Evolutionary conservation across 352 stramenopile genomes (phyloP).

Genomic region (Nothophytophthora sp.): DNA sequence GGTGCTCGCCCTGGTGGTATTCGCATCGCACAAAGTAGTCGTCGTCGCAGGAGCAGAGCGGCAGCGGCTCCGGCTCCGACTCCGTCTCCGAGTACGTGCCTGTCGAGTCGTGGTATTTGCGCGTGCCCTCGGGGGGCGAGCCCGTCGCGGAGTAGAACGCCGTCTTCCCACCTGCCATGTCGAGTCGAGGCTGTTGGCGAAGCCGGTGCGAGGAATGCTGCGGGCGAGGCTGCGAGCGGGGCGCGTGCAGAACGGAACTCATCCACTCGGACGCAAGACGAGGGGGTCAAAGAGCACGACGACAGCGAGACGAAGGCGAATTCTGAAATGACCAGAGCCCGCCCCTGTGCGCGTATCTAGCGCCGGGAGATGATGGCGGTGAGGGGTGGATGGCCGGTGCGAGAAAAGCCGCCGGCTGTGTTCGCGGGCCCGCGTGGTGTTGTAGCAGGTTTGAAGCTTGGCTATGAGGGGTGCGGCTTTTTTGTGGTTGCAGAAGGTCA

Average conservation of each 20-base stretch:
- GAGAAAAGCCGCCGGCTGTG: too few species aligned
- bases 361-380: not conserved
- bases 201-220: constrained; percentile 8
- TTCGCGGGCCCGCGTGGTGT: not conserved
- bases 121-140: constrained; percentile 11
- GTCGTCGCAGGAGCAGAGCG: constrained; percentile 48
- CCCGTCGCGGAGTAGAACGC: constrained; percentile 18
- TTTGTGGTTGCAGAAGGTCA: constrained; percentile 8
- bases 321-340: too few species aligned
- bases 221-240: constrained; percentile 16
- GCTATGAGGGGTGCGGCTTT: constrained; percentile 1
- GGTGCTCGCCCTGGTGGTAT: constrained; percentile 51
- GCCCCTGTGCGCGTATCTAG: not conserved
- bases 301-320: not conserved
- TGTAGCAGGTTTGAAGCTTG: not conserved
- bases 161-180: constrained; percentile 18
- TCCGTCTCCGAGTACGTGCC: constrained; percentile 51
- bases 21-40: constrained; percentile 47
- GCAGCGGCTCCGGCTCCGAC: constrained; percentile 48
- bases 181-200: constrained; percentile 8
- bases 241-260: not conserved
- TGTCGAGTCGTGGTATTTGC: constrained; percentile 33
- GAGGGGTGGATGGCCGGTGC: not conserved
- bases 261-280: not conserved
- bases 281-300: not conserved